phyloP scores from a whole-genome alignment of 805 yeast genomes.

The Kazachstania bromeliacearum region DNA sequence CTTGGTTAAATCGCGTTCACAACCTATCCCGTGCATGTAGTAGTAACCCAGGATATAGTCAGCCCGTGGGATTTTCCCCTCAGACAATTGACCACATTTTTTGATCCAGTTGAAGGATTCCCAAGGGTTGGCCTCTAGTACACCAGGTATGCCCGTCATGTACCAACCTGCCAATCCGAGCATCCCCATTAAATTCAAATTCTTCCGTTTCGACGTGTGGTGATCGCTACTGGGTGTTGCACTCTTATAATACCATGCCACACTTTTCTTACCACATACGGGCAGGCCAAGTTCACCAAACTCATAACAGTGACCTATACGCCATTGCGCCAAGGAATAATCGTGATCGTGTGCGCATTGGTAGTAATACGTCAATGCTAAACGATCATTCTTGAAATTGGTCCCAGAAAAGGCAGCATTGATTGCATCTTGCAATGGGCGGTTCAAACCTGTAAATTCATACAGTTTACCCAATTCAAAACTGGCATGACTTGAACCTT shows the following conservation, averaged over 20 bases:
- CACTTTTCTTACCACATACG: conserved; percentile 46
- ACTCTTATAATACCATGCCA: conserved; percentile 67
- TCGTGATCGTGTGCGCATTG: conserved; percentile 49
- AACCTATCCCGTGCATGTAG: conserved; percentile 57
- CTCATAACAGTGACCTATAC: conserved; percentile 64
- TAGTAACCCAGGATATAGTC: conserved; percentile 63
- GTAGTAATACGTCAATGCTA: conserved; percentile 44
- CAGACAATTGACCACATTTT: conserved; percentile 34
- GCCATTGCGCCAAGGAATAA: conserved; percentile 59
- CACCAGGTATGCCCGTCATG: conserved; percentile 53
- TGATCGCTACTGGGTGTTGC: conserved; percentile 32
- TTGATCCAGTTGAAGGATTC: conserved; percentile 61
- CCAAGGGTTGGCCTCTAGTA: conserved; percentile 44
- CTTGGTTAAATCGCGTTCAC: conserved; percentile 32
- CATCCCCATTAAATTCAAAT: conserved; percentile 50
- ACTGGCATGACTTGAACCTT: conserved; percentile 42
- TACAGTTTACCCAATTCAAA: conserved; percentile 49
- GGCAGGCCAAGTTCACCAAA: conserved; percentile 50
- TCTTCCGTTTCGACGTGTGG: conserved; percentile 35
- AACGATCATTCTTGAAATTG: conserved; percentile 25
- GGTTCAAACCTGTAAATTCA: conserved; percentile 36
- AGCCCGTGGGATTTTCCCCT: conserved; percentile 50
- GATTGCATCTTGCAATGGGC: conserved; percentile 12
- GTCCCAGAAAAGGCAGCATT: neutral
- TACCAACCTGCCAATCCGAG: conserved; percentile 72